Base-by-base conservation (phyloP, 1,139 yeast genomes). In the Barnettozyma hawaiiensis region DNA sequence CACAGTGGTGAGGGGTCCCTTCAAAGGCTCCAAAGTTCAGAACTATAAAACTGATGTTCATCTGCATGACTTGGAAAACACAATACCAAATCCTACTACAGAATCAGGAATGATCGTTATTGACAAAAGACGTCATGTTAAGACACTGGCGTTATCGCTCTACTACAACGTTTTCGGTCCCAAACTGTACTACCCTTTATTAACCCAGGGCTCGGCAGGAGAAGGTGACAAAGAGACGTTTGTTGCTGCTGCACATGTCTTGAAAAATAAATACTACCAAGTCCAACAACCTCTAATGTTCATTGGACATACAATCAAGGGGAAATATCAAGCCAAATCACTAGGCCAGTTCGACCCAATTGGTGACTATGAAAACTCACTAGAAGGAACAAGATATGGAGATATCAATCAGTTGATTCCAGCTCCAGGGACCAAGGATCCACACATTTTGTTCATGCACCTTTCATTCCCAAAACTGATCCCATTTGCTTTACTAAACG, bases 161-260 rank as follows among this genome's bases (percentile, higher is more conserved):
- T 80, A 78, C 60, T 78, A 79, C 54, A 79, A 79, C 57, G 65
- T 77, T 3, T 75, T 66, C 60, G 86, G 86, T 0, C 82, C 83
- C 8, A 57, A 73, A 31, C 68, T 65, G 51, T 80, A 77, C 57
- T 79, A 79, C 54, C 80, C 84, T 5, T 58, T 80, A 43, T 61
- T 79, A 50, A 73, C 84, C 0, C 85, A 78, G 59, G 85, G 85
- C 7, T 70, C 81, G 12, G 84, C 85, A 1, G 86, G 85, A 19
- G 84, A 80, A 60, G 86, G 86, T 37, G 86, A 80, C 52, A 80
- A 79, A 58, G 86, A 80, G 51, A 78, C 85, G 0, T 79, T 78
- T 49, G 71, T 79, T 21, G 81, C 82, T 3, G 83, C 85, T 1
- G 83, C 85, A 0, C 69, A 67, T 43, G 80, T 69, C 0, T 54